These are phyloP conservation scores for Diaporthe citrichinensis DNA, from an alignment of 2,329 filamentous ascomycete species.

Conservation along the genomic window DNA sequence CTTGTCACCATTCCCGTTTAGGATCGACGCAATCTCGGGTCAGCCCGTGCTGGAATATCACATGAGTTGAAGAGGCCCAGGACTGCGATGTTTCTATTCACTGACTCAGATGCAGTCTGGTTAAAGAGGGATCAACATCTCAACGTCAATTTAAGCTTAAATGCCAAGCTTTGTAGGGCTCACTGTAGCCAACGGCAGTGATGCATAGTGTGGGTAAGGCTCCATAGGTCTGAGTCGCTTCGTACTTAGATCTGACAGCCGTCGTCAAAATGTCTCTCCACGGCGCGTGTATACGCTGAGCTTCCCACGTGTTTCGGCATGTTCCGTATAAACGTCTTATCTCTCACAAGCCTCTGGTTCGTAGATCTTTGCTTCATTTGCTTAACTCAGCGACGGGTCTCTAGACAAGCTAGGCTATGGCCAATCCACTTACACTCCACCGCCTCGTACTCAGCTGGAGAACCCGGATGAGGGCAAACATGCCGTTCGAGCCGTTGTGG, in stretches of 20 bases:
- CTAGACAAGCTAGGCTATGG: not conserved
- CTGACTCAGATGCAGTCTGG: not conserved
- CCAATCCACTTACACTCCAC: constrained; percentile 2
- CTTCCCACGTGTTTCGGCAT: not conserved
- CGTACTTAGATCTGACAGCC: not conserved
- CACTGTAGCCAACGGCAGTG: not conserved
- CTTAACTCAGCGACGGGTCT: not conserved
- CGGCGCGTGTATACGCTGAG: not conserved
- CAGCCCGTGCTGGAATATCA: not conserved
- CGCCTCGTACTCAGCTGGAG: not conserved
- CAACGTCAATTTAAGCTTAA: constrained; percentile 24
- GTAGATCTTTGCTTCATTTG: constrained; percentile 7
- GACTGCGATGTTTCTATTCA: not conserved
- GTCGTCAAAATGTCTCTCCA: not conserved
- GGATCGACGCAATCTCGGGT: not conserved
- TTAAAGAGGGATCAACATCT: constrained; percentile 15
- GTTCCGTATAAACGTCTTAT: not conserved
- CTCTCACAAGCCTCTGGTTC: not conserved
- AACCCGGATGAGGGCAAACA: not conserved
- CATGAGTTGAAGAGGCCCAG: not conserved
- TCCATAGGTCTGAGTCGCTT: not conserved
- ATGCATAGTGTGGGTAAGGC: not conserved
- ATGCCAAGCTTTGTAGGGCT: constrained; percentile 14
- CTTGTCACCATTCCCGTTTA: not conserved
- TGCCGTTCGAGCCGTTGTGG: no score